Evolutionary conservation across 1,139 yeast species (phyloP).

Genomic region (Blastobotrys persicus): DNA sequence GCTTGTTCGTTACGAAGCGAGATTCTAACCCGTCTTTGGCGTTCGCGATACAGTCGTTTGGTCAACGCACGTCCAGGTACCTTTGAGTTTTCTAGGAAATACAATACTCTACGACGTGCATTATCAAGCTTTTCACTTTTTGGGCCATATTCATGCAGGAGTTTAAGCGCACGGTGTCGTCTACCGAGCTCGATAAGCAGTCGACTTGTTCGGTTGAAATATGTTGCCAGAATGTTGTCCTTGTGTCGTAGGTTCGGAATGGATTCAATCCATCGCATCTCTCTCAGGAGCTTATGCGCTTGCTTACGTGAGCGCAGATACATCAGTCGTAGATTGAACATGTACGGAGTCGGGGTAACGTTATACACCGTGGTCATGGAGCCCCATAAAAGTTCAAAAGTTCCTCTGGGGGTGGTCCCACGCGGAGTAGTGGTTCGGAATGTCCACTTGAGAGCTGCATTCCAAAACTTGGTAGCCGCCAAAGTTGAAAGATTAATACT

Average conservation of each 20-base stretch:
- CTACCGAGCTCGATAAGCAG: constrained; percentile 22
- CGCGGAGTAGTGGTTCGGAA: constrained; percentile 28
- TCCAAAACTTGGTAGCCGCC: constrained; percentile 31
- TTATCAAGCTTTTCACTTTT: constrained; percentile 19
- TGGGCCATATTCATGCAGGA: constrained; percentile 22
- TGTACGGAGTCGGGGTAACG: constrained; percentile 22
- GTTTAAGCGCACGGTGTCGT: constrained; percentile 21
- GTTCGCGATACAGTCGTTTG: neutral
- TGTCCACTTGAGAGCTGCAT: constrained; percentile 30
- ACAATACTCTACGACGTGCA: constrained; percentile 17
- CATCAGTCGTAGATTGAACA: constrained; percentile 24
- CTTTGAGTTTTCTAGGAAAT: constrained; percentile 18
- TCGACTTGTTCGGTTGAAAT: constrained; percentile 20
- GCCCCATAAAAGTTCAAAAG: constrained; percentile 32
- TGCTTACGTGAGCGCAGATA: constrained; percentile 14
- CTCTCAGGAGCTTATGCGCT: constrained; percentile 20
- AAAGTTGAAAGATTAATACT: constrained; percentile 24
- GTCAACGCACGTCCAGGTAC: neutral
- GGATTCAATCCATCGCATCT: constrained; percentile 14
- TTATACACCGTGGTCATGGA: constrained; percentile 18
- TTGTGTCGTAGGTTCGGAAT: constrained; percentile 7
- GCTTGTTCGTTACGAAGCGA: neutral
- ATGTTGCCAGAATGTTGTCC: constrained; percentile 15
- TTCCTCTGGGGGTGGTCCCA: constrained; percentile 24
- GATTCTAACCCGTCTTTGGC: neutral